Conservation (phyloP, 2,329 filamentous ascomycete species). For the Ophiostoma himal-ulmi region DNA sequence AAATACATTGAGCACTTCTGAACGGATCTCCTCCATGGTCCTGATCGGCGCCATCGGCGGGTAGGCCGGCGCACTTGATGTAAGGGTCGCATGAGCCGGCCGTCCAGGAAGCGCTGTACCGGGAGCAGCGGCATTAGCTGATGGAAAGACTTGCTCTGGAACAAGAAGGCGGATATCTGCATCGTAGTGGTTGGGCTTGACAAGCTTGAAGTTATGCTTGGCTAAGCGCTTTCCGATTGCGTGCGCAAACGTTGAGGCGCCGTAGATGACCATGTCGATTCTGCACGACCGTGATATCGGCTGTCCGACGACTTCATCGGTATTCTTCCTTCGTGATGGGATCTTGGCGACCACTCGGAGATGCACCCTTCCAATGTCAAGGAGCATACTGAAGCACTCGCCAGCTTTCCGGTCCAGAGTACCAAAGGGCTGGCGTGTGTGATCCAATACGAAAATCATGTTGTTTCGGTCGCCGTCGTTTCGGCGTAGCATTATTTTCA, state of each 20-base stretch:
- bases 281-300: conserved; percentile 55
- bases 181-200: conserved; percentile 60
- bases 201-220: conserved; percentile 61
- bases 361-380: conserved; percentile 59
- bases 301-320: conserved; percentile 59
- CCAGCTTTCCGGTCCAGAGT: conserved; percentile 65
- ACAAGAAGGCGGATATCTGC: conserved; percentile 68
- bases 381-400: conserved; percentile 60
- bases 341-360: conserved; percentile 70
- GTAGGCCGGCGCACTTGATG: not conserved
- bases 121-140: not conserved
- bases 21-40: conserved; percentile 79
- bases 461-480: conserved; percentile 52
- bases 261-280: conserved; percentile 73
- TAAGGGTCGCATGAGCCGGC: not conserved
- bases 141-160: conserved; percentile 42
- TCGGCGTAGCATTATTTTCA: conserved; percentile 65
- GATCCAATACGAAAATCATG: conserved; percentile 68
- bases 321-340: conserved; percentile 56
- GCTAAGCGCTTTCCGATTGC: conserved; percentile 63
- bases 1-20: conserved; percentile 80
- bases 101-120: not conserved
- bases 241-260: conserved; percentile 59
- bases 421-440: conserved; percentile 66
- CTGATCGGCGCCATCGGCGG: conserved; percentile 32